A percentile compares a stretch with the other conserved stretches of the same genome.
Conservation (phyloP, 139 green algal genomes). For the Coelastrella sp. region DNA sequence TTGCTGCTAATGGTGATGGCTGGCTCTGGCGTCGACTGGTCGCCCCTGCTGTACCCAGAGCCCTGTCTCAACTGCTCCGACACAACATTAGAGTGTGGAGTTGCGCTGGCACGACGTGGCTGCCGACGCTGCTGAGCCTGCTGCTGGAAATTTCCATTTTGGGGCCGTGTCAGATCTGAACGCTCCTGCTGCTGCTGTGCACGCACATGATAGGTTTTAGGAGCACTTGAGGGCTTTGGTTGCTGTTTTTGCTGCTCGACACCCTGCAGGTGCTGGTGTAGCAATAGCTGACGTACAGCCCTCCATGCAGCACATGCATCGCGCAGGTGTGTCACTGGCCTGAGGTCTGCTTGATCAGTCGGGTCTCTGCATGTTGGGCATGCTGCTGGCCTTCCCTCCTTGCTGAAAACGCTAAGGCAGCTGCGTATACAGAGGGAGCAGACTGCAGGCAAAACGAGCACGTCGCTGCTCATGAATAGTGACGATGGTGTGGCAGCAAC, state of each 20-base stretch:
- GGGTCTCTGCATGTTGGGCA: conserved; percentile 50
- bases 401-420: conserved; percentile 15
- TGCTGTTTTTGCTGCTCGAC: conserved; percentile 24
- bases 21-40: neutral
- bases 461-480: neutral
- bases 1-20: conserved; percentile 30
- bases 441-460: conserved; percentile 35
- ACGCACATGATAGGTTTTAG: neutral
- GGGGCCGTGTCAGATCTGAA: neutral
- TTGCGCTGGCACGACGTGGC: neutral
- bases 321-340: conserved; percentile 23
- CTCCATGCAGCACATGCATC: conserved; percentile 6
- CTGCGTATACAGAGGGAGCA: conserved; percentile 57
- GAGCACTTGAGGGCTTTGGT: neutral
- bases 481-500: neutral
- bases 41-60: neutral
- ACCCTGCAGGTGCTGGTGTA: neutral
- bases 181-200: neutral
- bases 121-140: neutral
- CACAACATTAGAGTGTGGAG: neutral
- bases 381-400: neutral
- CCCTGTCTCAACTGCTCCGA: neutral
- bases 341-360: conserved; percentile 24
- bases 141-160: too few species aligned
- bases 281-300: conserved; percentile 8